These are phyloP conservation scores for Akebia trifoliata DNA, from an alignment of 164 flowering plant species.

Conservation along the genomic window DNA sequence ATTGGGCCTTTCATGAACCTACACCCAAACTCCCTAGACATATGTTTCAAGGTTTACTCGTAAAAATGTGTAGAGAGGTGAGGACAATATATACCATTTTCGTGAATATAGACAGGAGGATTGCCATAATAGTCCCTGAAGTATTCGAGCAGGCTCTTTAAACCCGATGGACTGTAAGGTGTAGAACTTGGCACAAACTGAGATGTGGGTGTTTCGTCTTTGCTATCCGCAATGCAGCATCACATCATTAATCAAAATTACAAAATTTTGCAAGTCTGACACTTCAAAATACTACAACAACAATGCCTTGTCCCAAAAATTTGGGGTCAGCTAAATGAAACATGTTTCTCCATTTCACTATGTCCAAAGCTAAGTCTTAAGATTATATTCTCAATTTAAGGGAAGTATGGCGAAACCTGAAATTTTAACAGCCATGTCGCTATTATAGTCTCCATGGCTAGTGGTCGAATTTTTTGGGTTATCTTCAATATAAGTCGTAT, in stretches of 20 bases:
- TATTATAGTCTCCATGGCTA: constrained; percentile 6
- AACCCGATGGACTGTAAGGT: constrained; percentile 13
- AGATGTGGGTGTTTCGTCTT: constrained; percentile 5
- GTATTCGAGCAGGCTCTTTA: constrained; percentile 10
- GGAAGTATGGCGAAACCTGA: constrained; percentile 5
- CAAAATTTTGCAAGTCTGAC: too few relatives aligned
- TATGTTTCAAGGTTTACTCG: not conserved
- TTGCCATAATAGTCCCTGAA: constrained; percentile 19
- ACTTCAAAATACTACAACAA: too few relatives aligned
- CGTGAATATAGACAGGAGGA: constrained; percentile 20
- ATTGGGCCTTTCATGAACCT: too few relatives aligned
- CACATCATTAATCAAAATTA: not conserved
- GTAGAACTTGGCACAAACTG: not conserved
- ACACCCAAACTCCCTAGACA: too few relatives aligned
- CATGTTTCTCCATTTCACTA: too few relatives aligned
- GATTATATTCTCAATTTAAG: not conserved
- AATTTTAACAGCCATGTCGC: constrained; percentile 13
- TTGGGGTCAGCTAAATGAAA: too few relatives aligned
- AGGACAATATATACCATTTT: constrained; percentile 19
- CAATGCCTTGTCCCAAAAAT: too few relatives aligned
- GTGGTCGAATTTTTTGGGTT: constrained; percentile 4
- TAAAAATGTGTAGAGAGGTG: not conserved
- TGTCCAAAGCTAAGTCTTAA: too few relatives aligned
- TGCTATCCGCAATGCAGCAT: constrained; percentile 8
- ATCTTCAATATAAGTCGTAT: constrained; percentile 11